phyloP scores from a whole-genome alignment of 192 early-diverging fungal genomes.

The Diversispora eburnea region DNA sequence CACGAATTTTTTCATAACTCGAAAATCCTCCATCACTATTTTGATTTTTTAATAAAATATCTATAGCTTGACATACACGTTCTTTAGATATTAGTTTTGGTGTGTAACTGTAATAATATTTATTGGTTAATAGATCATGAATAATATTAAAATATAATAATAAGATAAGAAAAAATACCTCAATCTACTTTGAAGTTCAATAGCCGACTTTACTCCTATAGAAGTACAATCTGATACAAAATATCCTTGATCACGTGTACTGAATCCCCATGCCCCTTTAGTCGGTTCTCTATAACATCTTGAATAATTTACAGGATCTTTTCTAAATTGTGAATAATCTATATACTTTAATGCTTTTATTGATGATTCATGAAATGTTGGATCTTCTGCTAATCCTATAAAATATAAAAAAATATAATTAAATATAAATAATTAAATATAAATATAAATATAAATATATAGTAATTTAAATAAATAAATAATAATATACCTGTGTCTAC shows the following conservation, averaged over 20 bases:
- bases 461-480: background rate
- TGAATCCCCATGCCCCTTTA: conserved; percentile 97
- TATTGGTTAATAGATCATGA: background rate
- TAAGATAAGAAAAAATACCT: conserved; percentile 16
- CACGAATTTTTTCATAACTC: conserved; percentile 83
- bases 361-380: conserved; percentile 67
- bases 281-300: conserved; percentile 77
- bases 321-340: conserved; percentile 80
- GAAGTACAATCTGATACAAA: conserved; percentile 95
- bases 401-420: background rate
- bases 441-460: background rate
- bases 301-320: conserved; percentile 62
- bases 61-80: conserved; percentile 81
- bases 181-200: conserved; percentile 68
- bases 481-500: conserved; percentile 55
- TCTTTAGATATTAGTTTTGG: conserved; percentile 61
- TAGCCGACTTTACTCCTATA: conserved; percentile 83
- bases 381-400: conserved; percentile 62
- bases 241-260: conserved; percentile 87
- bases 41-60: conserved; percentile 91
- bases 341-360: conserved; percentile 73
- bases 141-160: background rate
- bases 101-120: conserved; percentile 26
- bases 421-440: background rate
- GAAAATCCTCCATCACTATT: conserved; percentile 91